Conservation (phyloP, 2,329 filamentous ascomycete genomes). For the Aspergillus caelatus region DNA sequence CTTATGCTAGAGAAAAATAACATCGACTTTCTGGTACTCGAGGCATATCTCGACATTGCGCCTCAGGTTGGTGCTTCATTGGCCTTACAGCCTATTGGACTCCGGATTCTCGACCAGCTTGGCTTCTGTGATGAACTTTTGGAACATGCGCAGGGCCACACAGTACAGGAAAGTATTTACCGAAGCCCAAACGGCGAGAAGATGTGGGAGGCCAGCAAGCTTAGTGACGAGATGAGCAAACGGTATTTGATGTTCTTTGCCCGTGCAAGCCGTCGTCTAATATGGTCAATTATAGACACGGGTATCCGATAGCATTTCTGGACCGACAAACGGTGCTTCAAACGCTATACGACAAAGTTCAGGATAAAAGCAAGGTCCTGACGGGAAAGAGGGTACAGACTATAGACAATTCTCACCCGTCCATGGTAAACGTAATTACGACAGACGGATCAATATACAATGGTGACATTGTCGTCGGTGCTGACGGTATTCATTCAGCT, state of each 20-base stretch:
- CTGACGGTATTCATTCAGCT: neutral
- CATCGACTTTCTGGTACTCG: constrained; percentile 26
- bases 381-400: neutral
- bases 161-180: neutral
- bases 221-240: neutral
- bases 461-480: constrained; percentile 2
- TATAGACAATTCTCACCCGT: neutral
- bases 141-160: neutral
- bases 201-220: neutral
- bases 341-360: neutral
- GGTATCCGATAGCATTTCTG: neutral
- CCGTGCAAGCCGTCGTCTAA: neutral
- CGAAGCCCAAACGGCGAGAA: neutral
- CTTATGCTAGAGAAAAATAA: constrained; percentile 17
- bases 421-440: neutral
- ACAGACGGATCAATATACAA: neutral
- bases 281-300: neutral
- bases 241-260: neutral
- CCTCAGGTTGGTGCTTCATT: constrained; percentile 26
- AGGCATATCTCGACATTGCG: constrained; percentile 21
- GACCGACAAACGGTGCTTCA: neutral
- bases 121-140: constrained; percentile 11
- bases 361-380: neutral
- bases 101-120: constrained; percentile 22
- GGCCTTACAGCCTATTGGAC: constrained; percentile 19